phyloP scores from a whole-genome alignment of 805 yeast genomes.

The Wilhelminamyces savonicus region DNA sequence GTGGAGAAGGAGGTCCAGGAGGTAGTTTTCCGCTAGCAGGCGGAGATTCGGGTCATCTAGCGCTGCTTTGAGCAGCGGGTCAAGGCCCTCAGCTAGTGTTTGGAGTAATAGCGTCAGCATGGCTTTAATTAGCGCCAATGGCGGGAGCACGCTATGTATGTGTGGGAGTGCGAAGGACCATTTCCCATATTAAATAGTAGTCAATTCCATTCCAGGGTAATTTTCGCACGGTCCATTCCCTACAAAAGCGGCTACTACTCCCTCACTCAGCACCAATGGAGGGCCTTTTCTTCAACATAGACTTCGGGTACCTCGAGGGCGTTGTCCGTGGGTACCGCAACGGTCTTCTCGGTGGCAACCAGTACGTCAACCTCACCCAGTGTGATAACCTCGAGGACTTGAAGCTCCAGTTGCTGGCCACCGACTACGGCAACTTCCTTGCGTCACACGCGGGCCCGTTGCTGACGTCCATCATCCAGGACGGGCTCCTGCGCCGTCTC shows the following conservation, averaged over 20 bases:
- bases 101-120: slow-evolving; percentile 32
- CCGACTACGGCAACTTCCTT: slow-evolving; percentile 91
- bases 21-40: slow-evolving; percentile 19
- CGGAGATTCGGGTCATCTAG: slow-evolving; percentile 16
- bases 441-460: slow-evolving; percentile 78
- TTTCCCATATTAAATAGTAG: no score
- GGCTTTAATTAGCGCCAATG: background rate
- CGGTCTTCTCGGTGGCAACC: slow-evolving; percentile 70
- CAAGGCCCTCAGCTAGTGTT: slow-evolving; percentile 21
- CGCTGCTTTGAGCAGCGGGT: slow-evolving; percentile 12
- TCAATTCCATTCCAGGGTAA: no score
- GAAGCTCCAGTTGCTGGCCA: slow-evolving; percentile 87
- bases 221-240: no score
- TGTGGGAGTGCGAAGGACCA: no score
- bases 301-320: slow-evolving; percentile 88
- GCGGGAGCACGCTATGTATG: no score
- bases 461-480: slow-evolving; percentile 82
- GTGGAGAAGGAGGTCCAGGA: slow-evolving; percentile 40
- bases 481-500: slow-evolving; percentile 64
- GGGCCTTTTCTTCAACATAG: slow-evolving; percentile 86
- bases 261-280: slow-evolving; percentile 62
- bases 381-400: slow-evolving; percentile 94
- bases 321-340: slow-evolving; percentile 90
- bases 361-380: slow-evolving; percentile 88
- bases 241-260: no score